Base-by-base conservation (phyloP, 305 asterid genomes). In the Fraxinus platypoda region DNA sequence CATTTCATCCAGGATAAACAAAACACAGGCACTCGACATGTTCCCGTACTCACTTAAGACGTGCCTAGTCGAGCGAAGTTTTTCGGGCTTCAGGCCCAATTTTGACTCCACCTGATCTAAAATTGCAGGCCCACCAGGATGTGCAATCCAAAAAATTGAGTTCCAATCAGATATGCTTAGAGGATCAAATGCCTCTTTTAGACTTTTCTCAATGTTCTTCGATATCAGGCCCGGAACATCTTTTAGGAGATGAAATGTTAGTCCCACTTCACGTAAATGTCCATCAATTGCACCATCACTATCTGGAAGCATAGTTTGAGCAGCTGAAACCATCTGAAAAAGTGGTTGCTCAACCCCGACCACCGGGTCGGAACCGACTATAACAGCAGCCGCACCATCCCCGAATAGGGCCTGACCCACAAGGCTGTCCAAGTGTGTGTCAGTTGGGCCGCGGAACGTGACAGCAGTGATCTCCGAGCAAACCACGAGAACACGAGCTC, bases 21-120 rank as follows among this genome's bases (percentile, higher is more conserved):
- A 77, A 31, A 91, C 97, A 80, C 94, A 90, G 0, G 97, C 92
- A 79, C 97, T 92, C 80, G 94, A 91, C 97, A 92, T 92, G 70
- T 92, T 92, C 9, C 97, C 94, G 74, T 90, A 91, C 80, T 92
- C 92, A 25, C 92, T 86, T 57, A 91, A 52, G 73, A 91, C 94
- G 8, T 89, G 90, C 57, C 94, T 73, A 1, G 93, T 91, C n/a
- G 94, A 82, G 73, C 81, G 62, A 0, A 92, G 78, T 66, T 91
- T 91, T 74, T 89, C 92, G 1, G 91, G 92, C 80, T 84, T 75
- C 0, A 92, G 85, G 5, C 26, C 88, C 15, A 92, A 37, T 70
- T 90, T 91, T 8, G 28, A 54, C 82, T 92, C 94, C 7, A 92
- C 91, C 84, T 88, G 91, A 23, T 92, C 94, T 23, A 92, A 77